phyloP scores from a whole-genome alignment of 345 rosid species.

The Ceriops tagal region DNA sequence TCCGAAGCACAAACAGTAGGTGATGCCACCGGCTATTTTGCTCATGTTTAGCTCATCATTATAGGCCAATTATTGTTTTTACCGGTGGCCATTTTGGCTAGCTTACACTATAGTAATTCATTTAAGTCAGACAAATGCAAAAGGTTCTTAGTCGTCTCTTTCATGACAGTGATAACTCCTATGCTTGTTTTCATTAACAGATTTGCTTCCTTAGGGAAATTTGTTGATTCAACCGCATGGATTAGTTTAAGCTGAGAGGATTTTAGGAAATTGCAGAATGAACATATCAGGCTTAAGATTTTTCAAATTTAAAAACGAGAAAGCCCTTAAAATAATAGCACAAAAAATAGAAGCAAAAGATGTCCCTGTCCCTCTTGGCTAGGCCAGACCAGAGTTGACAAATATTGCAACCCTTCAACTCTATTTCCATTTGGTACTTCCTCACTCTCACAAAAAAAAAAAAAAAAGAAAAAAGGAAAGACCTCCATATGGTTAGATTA shows the following conservation, averaged over 20 bases:
- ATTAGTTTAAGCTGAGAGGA: neutral
- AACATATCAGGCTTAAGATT: slow-evolving; percentile 14
- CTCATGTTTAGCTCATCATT: neutral
- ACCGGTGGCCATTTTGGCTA: neutral
- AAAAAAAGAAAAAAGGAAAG: neutral
- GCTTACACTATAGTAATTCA: neutral
- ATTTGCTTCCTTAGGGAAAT: neutral
- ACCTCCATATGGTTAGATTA: slow-evolving; percentile 28
- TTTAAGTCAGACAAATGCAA: neutral
- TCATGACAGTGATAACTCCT: slow-evolving; percentile 24
- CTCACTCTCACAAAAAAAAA: neutral
- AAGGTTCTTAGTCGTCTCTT: slow-evolving; percentile 21
- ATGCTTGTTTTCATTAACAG: slow-evolving; percentile 1
- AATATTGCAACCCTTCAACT: neutral
- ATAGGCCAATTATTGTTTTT: neutral
- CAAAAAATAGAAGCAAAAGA: neutral
- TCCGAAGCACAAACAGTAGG: neutral
- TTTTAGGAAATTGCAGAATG: neutral
- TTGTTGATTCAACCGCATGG: neutral
- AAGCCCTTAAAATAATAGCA: neutral
- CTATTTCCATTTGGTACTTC: slow-evolving; percentile 11
- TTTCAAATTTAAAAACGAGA: neutral
- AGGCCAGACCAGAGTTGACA: slow-evolving; percentile 20
- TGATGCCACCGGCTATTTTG: neutral
- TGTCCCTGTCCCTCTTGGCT: slow-evolving; percentile 6